Conservation (phyloP, 1,284 basidiomycete species). For the Mrakiaceae sp. region DNA sequence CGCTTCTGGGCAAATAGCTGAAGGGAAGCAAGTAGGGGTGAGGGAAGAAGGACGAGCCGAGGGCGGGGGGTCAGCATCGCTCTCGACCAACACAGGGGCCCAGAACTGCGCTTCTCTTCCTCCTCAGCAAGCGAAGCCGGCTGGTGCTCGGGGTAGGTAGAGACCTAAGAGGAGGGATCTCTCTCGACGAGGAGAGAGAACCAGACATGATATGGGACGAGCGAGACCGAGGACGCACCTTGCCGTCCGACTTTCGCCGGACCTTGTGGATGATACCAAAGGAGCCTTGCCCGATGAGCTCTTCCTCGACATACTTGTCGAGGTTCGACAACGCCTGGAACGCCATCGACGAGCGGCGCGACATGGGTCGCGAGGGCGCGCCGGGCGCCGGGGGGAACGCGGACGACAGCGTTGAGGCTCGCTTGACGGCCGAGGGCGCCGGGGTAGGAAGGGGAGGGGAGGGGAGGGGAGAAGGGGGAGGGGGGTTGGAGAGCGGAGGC, state of each 20-base stretch:
- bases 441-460: too few species aligned
- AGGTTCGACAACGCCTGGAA: constrained; percentile 10
- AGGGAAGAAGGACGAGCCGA: not conserved
- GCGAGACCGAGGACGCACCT: constrained; percentile 44
- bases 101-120: constrained; percentile 6
- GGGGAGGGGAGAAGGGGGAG: too few species aligned
- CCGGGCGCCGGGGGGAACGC: not conserved
- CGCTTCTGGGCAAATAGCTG: constrained; percentile 86
- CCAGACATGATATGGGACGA: not conserved
- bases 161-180: not conserved
- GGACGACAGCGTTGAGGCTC: too few species aligned
- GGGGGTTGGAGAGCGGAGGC: too few species aligned
- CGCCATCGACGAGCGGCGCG: constrained; percentile 10
- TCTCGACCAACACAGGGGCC: constrained; percentile 1
- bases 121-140: not conserved
- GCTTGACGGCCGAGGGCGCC: too few species aligned
- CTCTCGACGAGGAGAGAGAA: not conserved
- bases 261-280: constrained; percentile 96
- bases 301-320: constrained; percentile 14
- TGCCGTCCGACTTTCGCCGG: constrained; percentile 66
- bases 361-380: not conserved
- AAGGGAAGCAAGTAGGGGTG: not conserved
- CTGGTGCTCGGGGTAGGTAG: too few species aligned
- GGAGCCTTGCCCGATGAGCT: constrained; percentile 81
- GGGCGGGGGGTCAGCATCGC: not conserved